These are phyloP conservation scores for Arbutus unedo DNA, from an alignment of 148 eudicot genomes.

Conservation along the genomic window DNA sequence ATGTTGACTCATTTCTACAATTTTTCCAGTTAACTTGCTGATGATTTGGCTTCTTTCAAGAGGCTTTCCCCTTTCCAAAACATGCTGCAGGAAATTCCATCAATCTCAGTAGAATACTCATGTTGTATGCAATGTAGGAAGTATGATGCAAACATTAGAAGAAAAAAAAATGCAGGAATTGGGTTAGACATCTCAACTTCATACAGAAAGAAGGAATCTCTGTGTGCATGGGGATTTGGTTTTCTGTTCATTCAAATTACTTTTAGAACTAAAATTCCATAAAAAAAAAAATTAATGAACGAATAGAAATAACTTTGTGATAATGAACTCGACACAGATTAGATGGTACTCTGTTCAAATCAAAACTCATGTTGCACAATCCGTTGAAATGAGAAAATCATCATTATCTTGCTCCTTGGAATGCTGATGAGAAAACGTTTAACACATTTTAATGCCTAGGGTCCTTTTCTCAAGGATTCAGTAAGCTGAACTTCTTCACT, in stretches of 20 bases:
- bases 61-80: constrained; percentile 72
- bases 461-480: neutral
- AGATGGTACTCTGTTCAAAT: neutral
- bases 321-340: neutral
- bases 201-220: neutral
- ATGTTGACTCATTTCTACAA: constrained; percentile 77
- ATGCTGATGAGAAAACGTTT: neutral
- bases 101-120: neutral
- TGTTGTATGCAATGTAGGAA: neutral
- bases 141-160: neutral
- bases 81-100: constrained; percentile 52
- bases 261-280: neutral
- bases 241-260: neutral
- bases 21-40: constrained; percentile 49
- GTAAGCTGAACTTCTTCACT: neutral
- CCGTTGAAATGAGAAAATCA: neutral
- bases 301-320: neutral
- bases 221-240: neutral
- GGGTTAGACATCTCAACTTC: constrained; percentile 1
- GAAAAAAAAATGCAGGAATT: neutral
- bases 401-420: neutral
- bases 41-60: constrained; percentile 75
- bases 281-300: neutral
- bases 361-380: neutral
- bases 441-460: neutral